These are phyloP conservation scores for Crataegus laevigata DNA, from an alignment of 306 rosid species.

Conservation along the genomic window DNA sequence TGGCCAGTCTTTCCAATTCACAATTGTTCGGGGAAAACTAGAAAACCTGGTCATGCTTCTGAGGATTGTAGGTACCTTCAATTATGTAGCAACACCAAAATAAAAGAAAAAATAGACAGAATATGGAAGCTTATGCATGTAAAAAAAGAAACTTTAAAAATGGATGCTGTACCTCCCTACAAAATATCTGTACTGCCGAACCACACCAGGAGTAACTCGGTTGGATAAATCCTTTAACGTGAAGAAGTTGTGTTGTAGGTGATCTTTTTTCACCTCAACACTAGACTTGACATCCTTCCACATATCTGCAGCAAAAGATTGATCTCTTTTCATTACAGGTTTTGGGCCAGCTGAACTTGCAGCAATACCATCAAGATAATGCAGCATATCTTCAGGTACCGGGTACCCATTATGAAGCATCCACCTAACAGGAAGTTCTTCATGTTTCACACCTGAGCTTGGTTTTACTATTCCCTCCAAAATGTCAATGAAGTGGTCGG, in stretches of 20 bases:
- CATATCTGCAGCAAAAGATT: constrained; percentile 50
- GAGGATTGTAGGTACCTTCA: background rate
- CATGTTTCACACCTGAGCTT: constrained; percentile 36
- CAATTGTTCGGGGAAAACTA: background rate
- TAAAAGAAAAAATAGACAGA: background rate
- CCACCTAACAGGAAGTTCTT: constrained; percentile 78
- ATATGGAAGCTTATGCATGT: background rate
- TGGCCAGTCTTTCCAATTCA: background rate
- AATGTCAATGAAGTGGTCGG: constrained; percentile 74
- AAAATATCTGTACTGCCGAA: constrained; percentile 62
- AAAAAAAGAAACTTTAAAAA: background rate
- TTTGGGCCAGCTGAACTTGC: constrained; percentile 37
- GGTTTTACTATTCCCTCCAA: constrained; percentile 69
- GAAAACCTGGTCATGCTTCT: background rate
- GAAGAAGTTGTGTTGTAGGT: constrained; percentile 32
- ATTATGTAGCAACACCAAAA: background rate
- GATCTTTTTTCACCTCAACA: constrained; percentile 38
- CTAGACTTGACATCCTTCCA: constrained; percentile 58
- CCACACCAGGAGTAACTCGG: constrained; percentile 56
- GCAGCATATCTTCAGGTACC: constrained; percentile 70
- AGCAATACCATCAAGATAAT: constrained; percentile 44
- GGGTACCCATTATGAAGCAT: constrained; percentile 77
- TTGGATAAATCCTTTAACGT: constrained; percentile 49
- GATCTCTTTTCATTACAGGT: constrained; percentile 27
- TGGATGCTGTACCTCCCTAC: constrained; percentile 51